These are phyloP conservation scores for Fusarium floridanum DNA, from an alignment of 2,329 filamentous ascomycete genomes.

Conservation along the genomic window DNA sequence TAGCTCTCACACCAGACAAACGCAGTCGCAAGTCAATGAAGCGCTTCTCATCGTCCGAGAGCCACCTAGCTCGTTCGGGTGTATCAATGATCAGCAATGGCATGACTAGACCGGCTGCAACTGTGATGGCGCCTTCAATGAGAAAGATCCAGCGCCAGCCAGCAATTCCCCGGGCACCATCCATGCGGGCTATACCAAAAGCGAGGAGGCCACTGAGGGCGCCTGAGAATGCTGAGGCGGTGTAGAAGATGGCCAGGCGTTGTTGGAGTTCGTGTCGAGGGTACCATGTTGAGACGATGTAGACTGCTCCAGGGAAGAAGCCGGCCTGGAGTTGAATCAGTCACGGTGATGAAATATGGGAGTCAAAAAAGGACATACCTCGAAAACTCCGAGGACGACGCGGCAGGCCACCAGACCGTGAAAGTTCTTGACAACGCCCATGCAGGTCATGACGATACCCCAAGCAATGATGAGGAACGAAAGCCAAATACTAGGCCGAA, in stretches of 20 bases:
- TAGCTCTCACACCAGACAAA: constrained; percentile 47
- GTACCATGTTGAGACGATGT: constrained; percentile 49
- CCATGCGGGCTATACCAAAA: constrained; percentile 58
- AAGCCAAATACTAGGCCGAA: constrained; percentile 53
- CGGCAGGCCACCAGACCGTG: constrained; percentile 60
- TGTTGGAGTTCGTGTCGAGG: constrained; percentile 46
- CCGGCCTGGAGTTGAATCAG: constrained; percentile 51
- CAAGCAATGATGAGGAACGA: constrained; percentile 54
- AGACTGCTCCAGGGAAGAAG: constrained; percentile 50
- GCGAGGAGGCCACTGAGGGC: constrained; percentile 62
- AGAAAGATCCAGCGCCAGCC: constrained; percentile 69
- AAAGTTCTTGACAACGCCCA: constrained; percentile 61
- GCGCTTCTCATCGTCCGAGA: constrained; percentile 54
- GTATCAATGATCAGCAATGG: constrained; percentile 59
- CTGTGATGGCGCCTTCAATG: constrained; percentile 61
- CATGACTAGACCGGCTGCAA: constrained; percentile 49
- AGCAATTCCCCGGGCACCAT: constrained; percentile 55
- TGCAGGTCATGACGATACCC: constrained; percentile 59
- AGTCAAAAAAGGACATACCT: constrained; percentile 38
- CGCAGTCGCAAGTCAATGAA: constrained; percentile 45
- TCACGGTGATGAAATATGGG: neutral
- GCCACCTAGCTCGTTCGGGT: constrained; percentile 50
- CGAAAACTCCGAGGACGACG: constrained; percentile 57
- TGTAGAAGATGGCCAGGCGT: constrained; percentile 53
- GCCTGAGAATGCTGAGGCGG: constrained; percentile 52